Evolutionary conservation across 192 early-diverging fungal genomes (phyloP).

Genomic region (Spizellomyces sp.): DNA sequence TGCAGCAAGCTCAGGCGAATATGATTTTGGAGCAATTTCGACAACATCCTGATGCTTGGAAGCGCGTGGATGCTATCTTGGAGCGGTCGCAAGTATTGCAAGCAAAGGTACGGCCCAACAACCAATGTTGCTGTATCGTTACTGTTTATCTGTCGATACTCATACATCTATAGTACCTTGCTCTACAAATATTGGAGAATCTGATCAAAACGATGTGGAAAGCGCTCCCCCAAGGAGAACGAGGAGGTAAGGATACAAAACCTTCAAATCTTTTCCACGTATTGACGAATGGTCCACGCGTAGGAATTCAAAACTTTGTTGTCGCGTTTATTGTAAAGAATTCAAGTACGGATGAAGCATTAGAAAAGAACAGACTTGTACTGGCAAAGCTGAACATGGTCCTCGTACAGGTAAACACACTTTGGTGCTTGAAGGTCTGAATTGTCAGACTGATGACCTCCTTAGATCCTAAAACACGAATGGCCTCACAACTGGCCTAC

Average conservation of each 20-base stretch:
- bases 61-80: conserved; percentile 89
- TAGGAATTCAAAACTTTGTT: conserved; percentile 94
- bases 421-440: not conserved
- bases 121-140: not conserved
- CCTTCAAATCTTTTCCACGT: not conserved
- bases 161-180: conserved; percentile 73
- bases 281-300: not conserved
- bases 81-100: conserved; percentile 74
- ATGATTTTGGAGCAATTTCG: conserved; percentile 90
- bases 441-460: not conserved
- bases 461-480: conserved; percentile 96
- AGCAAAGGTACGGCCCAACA: conserved; percentile 72
- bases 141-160: not conserved
- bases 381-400: conserved; percentile 95
- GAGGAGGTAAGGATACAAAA: conserved; percentile 60
- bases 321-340: conserved; percentile 90
- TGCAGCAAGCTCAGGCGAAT: conserved; percentile 84
- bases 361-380: conserved; percentile 76
- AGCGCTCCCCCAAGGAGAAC: conserved; percentile 79
- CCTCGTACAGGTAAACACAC: conserved; percentile 80
- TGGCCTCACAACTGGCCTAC: conserved; percentile 99
- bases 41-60: conserved; percentile 95
- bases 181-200: conserved; percentile 90
- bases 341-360: conserved; percentile 81
- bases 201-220: conserved; percentile 98